Percentiles rank a stretch among this genome's conserved stretches.
These are phyloP conservation scores for Sphagnum tenellum DNA, from an alignment of 225 moss, liverwort and hornwort genomes.

Conservation along the genomic window DNA sequence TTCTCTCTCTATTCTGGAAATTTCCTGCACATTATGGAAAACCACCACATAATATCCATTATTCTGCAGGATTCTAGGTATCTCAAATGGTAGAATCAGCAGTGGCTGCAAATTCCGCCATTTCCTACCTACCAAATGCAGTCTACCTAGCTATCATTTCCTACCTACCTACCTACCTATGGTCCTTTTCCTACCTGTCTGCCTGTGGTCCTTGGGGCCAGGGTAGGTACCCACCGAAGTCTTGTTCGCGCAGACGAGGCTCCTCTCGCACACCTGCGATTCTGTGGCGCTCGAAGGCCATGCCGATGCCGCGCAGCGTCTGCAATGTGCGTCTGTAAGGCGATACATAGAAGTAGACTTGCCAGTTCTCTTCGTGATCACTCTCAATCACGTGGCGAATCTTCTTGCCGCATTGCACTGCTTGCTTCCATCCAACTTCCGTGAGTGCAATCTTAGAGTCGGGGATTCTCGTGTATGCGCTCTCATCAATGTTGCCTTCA, in stretches of 20 bases:
- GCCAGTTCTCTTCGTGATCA: conserved; percentile 36
- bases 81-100: background rate
- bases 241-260: conserved; percentile 48
- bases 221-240: conserved; percentile 24
- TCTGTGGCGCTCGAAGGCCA: conserved; percentile 38
- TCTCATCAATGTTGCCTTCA: conserved; percentile 46
- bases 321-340: conserved; percentile 46
- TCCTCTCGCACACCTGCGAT: conserved; percentile 54
- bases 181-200: no score
- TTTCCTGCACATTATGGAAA: conserved; percentile 22
- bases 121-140: no score
- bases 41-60: no score
- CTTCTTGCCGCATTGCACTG: conserved; percentile 33
- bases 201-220: background rate
- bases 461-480: conserved; percentile 37
- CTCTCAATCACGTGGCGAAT: conserved; percentile 29
- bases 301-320: conserved; percentile 42
- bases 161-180: no score
- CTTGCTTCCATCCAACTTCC: conserved; percentile 41
- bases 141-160: no score
- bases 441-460: conserved; percentile 52
- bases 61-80: background rate
- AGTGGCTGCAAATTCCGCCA: no score
- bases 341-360: conserved; percentile 45
- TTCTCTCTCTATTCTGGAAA: conserved; percentile 55